phyloP scores from a whole-genome alignment of 164 flowering plant genomes.

The Annona cherimola region DNA sequence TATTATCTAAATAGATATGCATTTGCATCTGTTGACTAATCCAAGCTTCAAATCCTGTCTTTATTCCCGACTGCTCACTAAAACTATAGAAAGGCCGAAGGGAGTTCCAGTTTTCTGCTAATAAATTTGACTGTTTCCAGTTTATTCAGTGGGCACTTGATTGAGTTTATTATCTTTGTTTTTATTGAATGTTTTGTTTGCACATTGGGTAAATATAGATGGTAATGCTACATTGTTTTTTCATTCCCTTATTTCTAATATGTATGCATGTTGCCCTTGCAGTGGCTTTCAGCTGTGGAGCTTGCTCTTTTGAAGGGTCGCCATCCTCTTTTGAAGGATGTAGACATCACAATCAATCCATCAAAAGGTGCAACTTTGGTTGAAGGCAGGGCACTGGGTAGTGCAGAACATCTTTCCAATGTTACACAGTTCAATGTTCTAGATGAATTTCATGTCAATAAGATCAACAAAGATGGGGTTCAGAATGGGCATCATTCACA shows the following conservation, averaged over 20 bases:
- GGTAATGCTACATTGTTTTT: background rate
- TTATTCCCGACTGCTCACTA: background rate
- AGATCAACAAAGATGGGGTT: slow-evolving; percentile 16
- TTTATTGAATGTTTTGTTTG: background rate
- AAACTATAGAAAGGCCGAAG: background rate
- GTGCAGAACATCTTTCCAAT: slow-evolving; percentile 24
- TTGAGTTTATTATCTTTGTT: background rate
- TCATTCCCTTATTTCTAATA: slow-evolving; percentile 15
- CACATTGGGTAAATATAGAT: background rate
- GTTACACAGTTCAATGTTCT: slow-evolving; percentile 17
- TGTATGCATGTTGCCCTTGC: slow-evolving; percentile 19
- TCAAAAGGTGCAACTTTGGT: slow-evolving; percentile 47
- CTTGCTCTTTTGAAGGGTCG: slow-evolving; percentile 96
- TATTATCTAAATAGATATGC: background rate
- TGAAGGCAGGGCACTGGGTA: slow-evolving; percentile 33
- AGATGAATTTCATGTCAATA: slow-evolving; percentile 25
- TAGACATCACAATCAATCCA: slow-evolving; percentile 71
- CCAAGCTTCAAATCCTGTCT: background rate
- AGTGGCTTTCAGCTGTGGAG: slow-evolving; percentile 98
- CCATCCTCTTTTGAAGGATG: slow-evolving; percentile 84
- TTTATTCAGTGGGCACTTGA: background rate
- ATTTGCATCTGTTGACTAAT: background rate
- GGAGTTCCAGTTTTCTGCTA: background rate
- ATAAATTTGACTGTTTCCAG: background rate
- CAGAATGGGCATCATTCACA: slow-evolving; percentile 3